Percentiles rank a stretch among this genome's conserved stretches.
Conservation (phyloP, 176 grass and related monocot genomes). For the Ensete ventricosum region DNA sequence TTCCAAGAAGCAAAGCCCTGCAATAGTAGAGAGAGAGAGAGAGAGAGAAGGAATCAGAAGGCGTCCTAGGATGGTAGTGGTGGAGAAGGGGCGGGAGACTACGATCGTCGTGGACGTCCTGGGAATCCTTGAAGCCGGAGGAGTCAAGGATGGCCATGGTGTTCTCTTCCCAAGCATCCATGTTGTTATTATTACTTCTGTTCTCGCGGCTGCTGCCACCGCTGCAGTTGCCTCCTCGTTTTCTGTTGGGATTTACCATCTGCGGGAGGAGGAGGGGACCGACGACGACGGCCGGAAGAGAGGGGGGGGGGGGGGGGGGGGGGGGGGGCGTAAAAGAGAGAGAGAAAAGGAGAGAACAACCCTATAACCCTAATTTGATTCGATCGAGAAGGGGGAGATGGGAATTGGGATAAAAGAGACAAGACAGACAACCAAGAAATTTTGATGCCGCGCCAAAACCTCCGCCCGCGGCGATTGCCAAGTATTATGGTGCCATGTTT, state of each 20-base stretch:
- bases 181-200: background rate
- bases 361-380: background rate
- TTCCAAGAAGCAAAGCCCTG: slow-evolving; percentile 69
- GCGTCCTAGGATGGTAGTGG: background rate
- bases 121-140: slow-evolving; percentile 68
- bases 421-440: too few species aligned
- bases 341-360: background rate
- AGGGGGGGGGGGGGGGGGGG: too few species aligned
- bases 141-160: slow-evolving; percentile 83
- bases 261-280: background rate
- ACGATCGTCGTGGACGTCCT: slow-evolving; percentile 78
- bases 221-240: background rate
- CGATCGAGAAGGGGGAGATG: background rate
- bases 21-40: slow-evolving; percentile 7
- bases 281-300: too few species aligned
- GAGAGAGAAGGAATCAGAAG: background rate
- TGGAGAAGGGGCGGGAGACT: slow-evolving; percentile 1
- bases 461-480: too few species aligned
- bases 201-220: background rate
- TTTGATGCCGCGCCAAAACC: too few species aligned
- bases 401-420: background rate
- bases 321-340: background rate
- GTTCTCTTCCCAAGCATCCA: slow-evolving; percentile 58
- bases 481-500: too few species aligned
- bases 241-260: background rate